These are phyloP conservation scores for Pythium brachiatum DNA, from an alignment of 352 stramenopile species.

Conservation along the genomic window DNA sequence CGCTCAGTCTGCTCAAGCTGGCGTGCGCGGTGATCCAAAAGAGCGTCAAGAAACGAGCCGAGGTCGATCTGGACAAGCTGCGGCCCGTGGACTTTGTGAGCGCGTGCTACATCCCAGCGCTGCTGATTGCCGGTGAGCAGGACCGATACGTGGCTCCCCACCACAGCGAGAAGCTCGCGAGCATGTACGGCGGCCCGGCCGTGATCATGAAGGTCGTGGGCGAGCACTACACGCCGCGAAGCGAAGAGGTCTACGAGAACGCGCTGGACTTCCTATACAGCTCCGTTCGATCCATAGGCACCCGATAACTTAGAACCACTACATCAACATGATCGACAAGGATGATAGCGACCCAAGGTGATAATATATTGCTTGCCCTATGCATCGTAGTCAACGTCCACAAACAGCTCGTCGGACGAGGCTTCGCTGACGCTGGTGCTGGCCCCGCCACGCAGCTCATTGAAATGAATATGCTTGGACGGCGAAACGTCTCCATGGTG, in stretches of 20 bases:
- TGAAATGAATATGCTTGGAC: slow-evolving; percentile 57
- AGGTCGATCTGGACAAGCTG: slow-evolving; percentile 67
- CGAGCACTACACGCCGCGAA: slow-evolving; percentile 60
- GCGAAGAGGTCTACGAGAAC: slow-evolving; percentile 41
- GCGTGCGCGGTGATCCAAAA: slow-evolving; percentile 62
- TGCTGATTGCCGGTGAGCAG: slow-evolving; percentile 60
- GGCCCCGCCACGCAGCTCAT: slow-evolving; percentile 6
- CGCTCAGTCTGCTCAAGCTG: slow-evolving; percentile 68
- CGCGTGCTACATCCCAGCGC: slow-evolving; percentile 65
- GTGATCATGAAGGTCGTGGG: slow-evolving; percentile 55
- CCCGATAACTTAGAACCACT: slow-evolving; percentile 17
- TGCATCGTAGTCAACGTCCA: slow-evolving; percentile 68
- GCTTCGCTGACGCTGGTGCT: slow-evolving; percentile 39
- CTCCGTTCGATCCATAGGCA: slow-evolving; percentile 34
- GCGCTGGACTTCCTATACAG: slow-evolving; percentile 66
- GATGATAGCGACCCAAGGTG: background rate
- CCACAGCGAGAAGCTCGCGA: slow-evolving; percentile 65
- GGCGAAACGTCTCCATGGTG: slow-evolving; percentile 47
- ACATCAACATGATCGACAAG: background rate
- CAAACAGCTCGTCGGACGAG: slow-evolving; percentile 51
- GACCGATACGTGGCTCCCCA: slow-evolving; percentile 67
- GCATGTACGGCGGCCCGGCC: slow-evolving; percentile 55
- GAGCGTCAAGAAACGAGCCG: slow-evolving; percentile 73
- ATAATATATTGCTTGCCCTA: too few species aligned
- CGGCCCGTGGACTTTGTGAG: slow-evolving; percentile 68